Percentiles rank a stretch among this genome's conserved stretches.
Conservation (phyloP, 2,329 filamentous ascomycete species). For the Hypoxylon sp. region DNA sequence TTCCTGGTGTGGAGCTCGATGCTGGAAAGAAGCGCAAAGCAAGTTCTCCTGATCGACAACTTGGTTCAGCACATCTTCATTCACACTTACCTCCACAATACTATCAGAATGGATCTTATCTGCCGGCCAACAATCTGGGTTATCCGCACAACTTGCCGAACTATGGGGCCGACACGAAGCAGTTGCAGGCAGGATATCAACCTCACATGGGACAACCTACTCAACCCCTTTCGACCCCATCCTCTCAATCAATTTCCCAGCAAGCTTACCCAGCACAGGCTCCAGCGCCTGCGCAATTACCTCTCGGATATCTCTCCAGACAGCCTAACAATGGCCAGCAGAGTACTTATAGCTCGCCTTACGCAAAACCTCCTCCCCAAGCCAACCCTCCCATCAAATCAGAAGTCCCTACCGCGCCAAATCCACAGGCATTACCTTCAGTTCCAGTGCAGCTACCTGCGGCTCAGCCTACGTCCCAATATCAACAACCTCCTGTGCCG, state of each 20-base stretch:
- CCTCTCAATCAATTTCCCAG: conserved; percentile 48
- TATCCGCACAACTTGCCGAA: conserved; percentile 47
- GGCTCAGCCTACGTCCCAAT: conserved; percentile 29
- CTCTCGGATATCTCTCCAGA: conserved; percentile 49
- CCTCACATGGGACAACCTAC: conserved; percentile 41
- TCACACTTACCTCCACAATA: conserved; percentile 52
- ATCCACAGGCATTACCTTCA: conserved; percentile 41
- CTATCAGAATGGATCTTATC: conserved; percentile 53
- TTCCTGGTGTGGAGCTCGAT: conserved; percentile 71
- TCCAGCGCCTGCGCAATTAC: conserved; percentile 52
- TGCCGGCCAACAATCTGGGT: conserved; percentile 45
- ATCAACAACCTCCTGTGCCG: conserved; percentile 28
- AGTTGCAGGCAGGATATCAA: conserved; percentile 46
- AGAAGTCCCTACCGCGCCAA: conserved; percentile 40
- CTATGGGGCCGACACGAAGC: conserved; percentile 47
- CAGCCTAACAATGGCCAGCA: conserved; percentile 50
- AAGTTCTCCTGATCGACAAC: conserved; percentile 64
- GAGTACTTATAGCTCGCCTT: conserved; percentile 54
- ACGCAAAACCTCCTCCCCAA: conserved; percentile 52
- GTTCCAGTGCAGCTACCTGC: conserved; percentile 37
- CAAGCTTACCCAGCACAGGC: conserved; percentile 48
- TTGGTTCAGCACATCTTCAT: conserved; percentile 51
- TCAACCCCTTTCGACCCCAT: conserved; percentile 43
- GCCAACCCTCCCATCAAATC: conserved; percentile 48
- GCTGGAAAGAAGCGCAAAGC: conserved; percentile 73